Evolutionary conservation across 1,284 basidiomycete species (phyloP), one percentile per base, ranked within the genome.

Genomic region (Trametes versicolor): DNA sequence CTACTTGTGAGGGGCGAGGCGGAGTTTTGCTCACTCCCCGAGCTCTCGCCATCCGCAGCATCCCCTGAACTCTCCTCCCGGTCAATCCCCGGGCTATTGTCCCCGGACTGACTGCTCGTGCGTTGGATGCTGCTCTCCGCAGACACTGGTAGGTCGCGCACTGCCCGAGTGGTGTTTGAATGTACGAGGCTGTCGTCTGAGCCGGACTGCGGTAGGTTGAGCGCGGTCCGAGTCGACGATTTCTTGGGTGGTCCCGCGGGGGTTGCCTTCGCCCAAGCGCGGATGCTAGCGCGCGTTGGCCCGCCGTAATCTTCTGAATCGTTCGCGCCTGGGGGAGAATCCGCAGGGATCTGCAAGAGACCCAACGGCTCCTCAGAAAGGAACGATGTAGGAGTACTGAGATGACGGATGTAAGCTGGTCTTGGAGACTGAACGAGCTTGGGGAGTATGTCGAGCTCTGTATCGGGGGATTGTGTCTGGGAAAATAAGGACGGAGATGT

Each of bases 241-340:
- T 58, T 13, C 1, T 62, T 56, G 9, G 64, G 67, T 2, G 64
- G 58, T 2, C 67, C 67, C 3, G 64, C 34, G 0, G 58, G 62
- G 1, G 67, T 69, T 2, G 64, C 64, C 36, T 64, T 45, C 4
- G 62, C 67, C 64, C 64, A 69, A 1, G 64, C 64, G 17, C 62
- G 64, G 32, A 69, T 69, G 52, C 67, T 69, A 1, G 67, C 64
- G 6, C 67, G 62, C 2, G 64, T 64, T 3, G 67, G 62, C 34
- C 49, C 54, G 19, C 49, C 48, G 32, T 58, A 59, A 10, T 39
- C 62, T 7, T 62, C 62, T 0, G 57, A 59, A 3, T 58, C 37
- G 37, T 58, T 60, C 10, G 58, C 52, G 12, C 13, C 19, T 1
- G 64, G 60, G 5, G 39, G 17, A 6, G 56, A 58, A 6, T 12